Conservation (phyloP, 139 green algal genomes). For the Raphidocelis subcapitata region DNA sequence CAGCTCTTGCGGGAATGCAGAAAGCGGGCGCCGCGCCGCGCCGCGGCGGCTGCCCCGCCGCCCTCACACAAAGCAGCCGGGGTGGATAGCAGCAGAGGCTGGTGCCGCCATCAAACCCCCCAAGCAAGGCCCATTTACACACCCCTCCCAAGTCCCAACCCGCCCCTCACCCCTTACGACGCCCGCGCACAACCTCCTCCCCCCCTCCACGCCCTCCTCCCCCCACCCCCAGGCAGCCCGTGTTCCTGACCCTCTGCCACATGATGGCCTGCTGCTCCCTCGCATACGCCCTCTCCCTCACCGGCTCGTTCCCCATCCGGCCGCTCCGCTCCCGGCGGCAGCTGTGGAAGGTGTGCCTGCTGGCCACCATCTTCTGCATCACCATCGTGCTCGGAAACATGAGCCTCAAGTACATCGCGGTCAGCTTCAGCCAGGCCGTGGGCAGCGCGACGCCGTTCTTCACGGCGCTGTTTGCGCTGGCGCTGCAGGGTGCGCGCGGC, state of each 20-base stretch:
- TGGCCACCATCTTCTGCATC: conserved; percentile 84
- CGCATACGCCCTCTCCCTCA: conserved; percentile 46
- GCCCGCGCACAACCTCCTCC: no score
- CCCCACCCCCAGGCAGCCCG: conserved; percentile 47
- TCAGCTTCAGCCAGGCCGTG: conserved; percentile 95
- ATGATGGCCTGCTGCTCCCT: conserved; percentile 85
- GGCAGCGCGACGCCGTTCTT: conserved; percentile 95
- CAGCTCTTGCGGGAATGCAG: no score
- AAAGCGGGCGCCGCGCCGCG: no score
- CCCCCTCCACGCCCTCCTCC: no score
- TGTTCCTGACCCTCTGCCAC: conserved; percentile 94
- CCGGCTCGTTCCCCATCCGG: conserved; percentile 57
- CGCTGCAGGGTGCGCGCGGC: conserved; percentile 55
- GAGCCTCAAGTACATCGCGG: conserved; percentile 77
- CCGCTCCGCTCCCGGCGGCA: conserved; percentile 66
- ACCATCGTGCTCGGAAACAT: conserved; percentile 93
- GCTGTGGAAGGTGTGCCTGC: conserved; percentile 65
- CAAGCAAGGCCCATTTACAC: no score
- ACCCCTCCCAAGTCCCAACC: no score
- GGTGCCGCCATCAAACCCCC: no score
- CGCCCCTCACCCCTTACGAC: no score
- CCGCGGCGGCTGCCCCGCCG: no score
- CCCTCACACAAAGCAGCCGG: no score
- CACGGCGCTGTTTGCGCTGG: conserved; percentile 79
- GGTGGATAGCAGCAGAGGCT: no score